Percentiles rank a stretch among this genome's conserved stretches.
phyloP scores from a whole-genome alignment of 2,329 filamentous ascomycete genomes.

The Sarocladium brachiariae region DNA sequence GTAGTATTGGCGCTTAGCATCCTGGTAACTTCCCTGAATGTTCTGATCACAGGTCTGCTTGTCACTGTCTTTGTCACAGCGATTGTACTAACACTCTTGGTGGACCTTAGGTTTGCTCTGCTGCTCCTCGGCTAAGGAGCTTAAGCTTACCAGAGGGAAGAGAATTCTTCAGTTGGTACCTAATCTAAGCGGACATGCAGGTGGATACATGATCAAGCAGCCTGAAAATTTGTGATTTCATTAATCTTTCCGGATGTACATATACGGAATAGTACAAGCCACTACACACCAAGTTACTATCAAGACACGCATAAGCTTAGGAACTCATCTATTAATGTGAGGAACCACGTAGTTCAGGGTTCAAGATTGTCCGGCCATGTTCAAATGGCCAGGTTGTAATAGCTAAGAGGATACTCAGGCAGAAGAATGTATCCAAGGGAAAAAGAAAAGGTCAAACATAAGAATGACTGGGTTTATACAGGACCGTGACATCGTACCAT shows the following conservation, averaged over 20 bases:
- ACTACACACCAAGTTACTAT: too few relatives aligned
- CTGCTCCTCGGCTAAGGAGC: conserved; percentile 4
- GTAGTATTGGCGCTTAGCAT: background rate
- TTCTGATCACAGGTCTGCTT: conserved; percentile 2
- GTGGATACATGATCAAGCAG: too few relatives aligned
- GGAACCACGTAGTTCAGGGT: background rate
- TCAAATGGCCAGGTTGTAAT: background rate
- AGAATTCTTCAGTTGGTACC: too few relatives aligned
- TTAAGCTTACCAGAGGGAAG: too few relatives aligned
- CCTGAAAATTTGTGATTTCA: too few relatives aligned
- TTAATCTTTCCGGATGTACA: too few relatives aligned
- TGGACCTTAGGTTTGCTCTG: background rate
- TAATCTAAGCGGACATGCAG: too few relatives aligned
- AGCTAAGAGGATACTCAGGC: background rate
- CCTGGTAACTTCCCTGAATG: conserved; percentile 4
- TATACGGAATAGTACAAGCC: too few relatives aligned
- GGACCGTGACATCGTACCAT: conserved; percentile 9
- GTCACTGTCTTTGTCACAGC: conserved; percentile 5
- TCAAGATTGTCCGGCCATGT: background rate
- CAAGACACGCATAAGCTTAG: too few relatives aligned
- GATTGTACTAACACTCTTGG: background rate
- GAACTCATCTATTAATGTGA: too few relatives aligned
- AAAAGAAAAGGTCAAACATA: too few relatives aligned
- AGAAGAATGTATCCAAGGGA: background rate
- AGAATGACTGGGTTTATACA: conserved; percentile 6